Conservation (phyloP, 257 asterid species). For the Handroanthus guayacan region DNA sequence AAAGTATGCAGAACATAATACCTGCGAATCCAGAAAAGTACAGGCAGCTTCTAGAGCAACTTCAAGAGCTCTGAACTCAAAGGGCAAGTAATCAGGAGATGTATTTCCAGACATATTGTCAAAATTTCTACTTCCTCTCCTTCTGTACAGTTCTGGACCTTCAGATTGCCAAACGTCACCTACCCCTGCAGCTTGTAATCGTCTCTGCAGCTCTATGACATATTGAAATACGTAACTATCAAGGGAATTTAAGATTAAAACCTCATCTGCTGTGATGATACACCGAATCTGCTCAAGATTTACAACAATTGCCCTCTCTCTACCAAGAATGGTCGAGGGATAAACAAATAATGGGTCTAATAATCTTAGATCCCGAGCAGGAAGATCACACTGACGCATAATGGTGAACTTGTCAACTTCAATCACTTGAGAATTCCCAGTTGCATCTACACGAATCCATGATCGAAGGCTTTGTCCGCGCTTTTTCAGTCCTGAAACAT, state of each 20-base stretch:
- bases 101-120: slow-evolving; percentile 68
- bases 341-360: slow-evolving; percentile 94
- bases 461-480: slow-evolving; percentile 96
- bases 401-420: slow-evolving; percentile 92
- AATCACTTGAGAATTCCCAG: slow-evolving; percentile 86
- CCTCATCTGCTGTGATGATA: slow-evolving; percentile 95
- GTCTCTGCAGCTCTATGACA: slow-evolving; percentile 94
- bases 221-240: slow-evolving; percentile 92
- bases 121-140: slow-evolving; percentile 78
- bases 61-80: slow-evolving; percentile 99
- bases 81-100: slow-evolving; percentile 97
- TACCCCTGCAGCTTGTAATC: slow-evolving; percentile 76
- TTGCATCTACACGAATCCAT: slow-evolving; percentile 89
- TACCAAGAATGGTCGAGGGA: slow-evolving; percentile 97
- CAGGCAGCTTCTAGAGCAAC: slow-evolving; percentile 99
- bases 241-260: slow-evolving; percentile 83
- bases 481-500: slow-evolving; percentile 84
- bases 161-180: slow-evolving; percentile 93
- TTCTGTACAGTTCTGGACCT: slow-evolving; percentile 57
- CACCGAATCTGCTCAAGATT: slow-evolving; percentile 99
- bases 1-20: slow-evolving; percentile 25
- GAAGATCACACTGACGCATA: slow-evolving; percentile 99
- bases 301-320: slow-evolving; percentile 98
- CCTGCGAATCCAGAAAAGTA: slow-evolving; percentile 96
- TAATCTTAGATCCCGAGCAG: slow-evolving; percentile 96